Conservation (phyloP, 768 basidiomycete species). For the Strobilomyces echinocephalus region DNA sequence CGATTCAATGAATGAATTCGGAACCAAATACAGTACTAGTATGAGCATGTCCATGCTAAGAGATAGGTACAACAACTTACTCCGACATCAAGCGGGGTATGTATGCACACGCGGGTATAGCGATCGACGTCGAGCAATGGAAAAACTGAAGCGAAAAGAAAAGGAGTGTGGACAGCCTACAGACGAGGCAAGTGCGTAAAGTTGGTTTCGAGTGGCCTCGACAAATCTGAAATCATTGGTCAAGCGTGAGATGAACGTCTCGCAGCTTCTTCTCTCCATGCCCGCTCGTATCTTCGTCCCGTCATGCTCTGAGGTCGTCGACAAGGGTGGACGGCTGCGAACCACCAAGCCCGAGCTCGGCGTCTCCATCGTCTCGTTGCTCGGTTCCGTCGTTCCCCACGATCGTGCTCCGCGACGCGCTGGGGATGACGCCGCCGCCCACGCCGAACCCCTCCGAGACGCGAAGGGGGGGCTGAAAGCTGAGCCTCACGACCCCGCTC, state of each 20-base stretch:
- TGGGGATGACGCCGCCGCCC: background rate
- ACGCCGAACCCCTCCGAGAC: background rate
- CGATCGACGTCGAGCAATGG: background rate
- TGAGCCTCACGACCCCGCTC: background rate
- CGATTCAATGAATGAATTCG: background rate
- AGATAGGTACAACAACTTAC: background rate
- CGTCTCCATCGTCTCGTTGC: background rate
- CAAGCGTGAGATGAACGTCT: background rate
- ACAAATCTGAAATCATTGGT: background rate
- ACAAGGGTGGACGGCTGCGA: slow-evolving; percentile 4
- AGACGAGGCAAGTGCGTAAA: background rate
- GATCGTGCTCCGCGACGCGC: slow-evolving; percentile 12
- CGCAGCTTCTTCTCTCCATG: background rate
- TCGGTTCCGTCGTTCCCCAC: background rate
- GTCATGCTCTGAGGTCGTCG: slow-evolving; percentile 4
- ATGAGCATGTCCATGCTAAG: background rate
- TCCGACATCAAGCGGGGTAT: background rate
- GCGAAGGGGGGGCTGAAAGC: slow-evolving; percentile 5
- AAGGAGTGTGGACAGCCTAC: background rate
- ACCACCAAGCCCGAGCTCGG: slow-evolving; percentile 12
- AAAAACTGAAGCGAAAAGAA: background rate
- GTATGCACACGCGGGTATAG: slow-evolving; percentile 3
- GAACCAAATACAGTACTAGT: background rate
- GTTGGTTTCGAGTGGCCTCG: background rate
- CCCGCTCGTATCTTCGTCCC: background rate